A percentile compares a stretch with the other conserved stretches of the same genome.
phyloP scores from a whole-genome alignment of 1,139 yeast species.

The Yamadazyma atlantica region DNA sequence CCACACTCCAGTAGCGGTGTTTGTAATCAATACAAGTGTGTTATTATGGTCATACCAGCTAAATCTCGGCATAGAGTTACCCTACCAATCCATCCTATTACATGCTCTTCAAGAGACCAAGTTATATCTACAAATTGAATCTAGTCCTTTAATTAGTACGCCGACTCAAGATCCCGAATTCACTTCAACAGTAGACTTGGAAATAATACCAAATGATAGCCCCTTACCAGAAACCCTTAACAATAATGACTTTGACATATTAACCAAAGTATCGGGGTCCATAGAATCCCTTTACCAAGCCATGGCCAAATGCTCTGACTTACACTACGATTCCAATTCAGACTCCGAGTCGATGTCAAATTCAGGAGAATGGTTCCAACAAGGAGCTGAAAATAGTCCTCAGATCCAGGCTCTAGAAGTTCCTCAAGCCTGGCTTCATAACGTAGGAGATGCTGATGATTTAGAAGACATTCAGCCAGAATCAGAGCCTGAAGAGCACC shows the following conservation, averaged over 20 bases:
- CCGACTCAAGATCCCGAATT: slow-evolving; percentile 4
- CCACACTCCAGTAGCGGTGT: slow-evolving; percentile 18
- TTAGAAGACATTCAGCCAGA: slow-evolving; percentile 21
- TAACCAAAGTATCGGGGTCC: slow-evolving; percentile 7
- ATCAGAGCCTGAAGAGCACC: slow-evolving; percentile 10
- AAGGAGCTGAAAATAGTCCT: too few species aligned
- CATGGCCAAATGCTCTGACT: slow-evolving; percentile 38
- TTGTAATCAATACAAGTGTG: slow-evolving; percentile 39
- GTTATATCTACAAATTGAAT: slow-evolving; percentile 36
- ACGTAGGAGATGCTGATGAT: slow-evolving; percentile 41
- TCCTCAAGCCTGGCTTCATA: slow-evolving; percentile 26
- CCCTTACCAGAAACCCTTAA: too few species aligned
- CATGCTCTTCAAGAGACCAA: slow-evolving; percentile 34
- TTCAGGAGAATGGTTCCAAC: too few species aligned
- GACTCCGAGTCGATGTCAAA: too few species aligned
- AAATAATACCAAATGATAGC: not conserved
- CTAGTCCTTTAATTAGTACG: slow-evolving; percentile 19
- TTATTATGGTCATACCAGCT: slow-evolving; percentile 34
- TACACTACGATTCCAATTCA: slow-evolving; percentile 30
- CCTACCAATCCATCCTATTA: slow-evolving; percentile 38
- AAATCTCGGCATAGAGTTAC: slow-evolving; percentile 37
- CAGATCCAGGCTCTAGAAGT: slow-evolving; percentile 18
- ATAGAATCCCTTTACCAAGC: slow-evolving; percentile 32
- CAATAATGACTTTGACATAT: not conserved
- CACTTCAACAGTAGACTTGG: slow-evolving; percentile 9